Evolutionary conservation across 345 rosid genomes (phyloP), one percentile per base, ranked within the genome.

Genomic region (Brassica carinata): DNA sequence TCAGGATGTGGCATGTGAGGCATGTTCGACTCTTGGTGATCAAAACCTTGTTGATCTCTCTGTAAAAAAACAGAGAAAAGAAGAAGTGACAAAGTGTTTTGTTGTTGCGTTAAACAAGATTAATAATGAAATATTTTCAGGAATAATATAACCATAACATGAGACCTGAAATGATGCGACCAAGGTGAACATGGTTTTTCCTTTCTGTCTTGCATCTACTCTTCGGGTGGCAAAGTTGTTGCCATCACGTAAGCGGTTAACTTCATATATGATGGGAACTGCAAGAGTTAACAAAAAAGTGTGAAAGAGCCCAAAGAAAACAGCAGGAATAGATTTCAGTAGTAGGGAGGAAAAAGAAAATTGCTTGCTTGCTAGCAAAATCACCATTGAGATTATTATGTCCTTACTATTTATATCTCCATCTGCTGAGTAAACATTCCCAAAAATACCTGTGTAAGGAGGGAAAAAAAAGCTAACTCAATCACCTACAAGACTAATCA

Each of bases 121-220:
- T 23, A 23, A 23, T 7, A 45, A 7, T 7, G 11, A 43, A 59
- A 30, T 11, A 31, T 40, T 23, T 2, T 64, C n/a, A 40, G 38
- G 73, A 40, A 11, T 43, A 11, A 23, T 23, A 23, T 23, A 23
- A 23, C 26, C 11, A 43, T 34, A 8, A 43, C 13, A 67, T 30
- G 53, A 63, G 70, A 96, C 99, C 90, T 96, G 94, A 85, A 93
- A 96, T 71, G 99, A 96, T 31, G 96, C 93, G 31, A 90, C 58
- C 82, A 96, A 82, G 27, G 85, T 90, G 89, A 93, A 96, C 75
- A 93, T 71, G 30, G 84, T 69, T 13, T 82, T 88, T 74, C 99
- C 97, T 69, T 88, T 90, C 68, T 93, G 99, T 83, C 93, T 81
- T 71, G 99, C 99, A 73, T 93, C 90, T 71, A 93, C 99, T 82